These are phyloP conservation scores for Starmerella powellii DNA, from an alignment of 805 yeast species.

Conservation along the genomic window DNA sequence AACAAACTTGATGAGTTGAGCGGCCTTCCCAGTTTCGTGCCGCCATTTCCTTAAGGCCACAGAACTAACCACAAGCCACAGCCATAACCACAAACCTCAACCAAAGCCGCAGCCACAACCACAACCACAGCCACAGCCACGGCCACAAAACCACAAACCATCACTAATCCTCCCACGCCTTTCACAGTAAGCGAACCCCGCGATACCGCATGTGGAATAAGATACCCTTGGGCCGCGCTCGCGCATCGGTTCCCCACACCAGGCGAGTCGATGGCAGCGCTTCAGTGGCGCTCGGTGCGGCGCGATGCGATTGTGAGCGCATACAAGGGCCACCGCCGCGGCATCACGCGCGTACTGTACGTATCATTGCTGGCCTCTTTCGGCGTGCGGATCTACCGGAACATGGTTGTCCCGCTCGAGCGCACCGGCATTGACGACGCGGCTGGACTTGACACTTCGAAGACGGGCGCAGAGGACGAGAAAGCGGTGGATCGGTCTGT, in stretches of 20 bases:
- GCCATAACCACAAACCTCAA: too few species aligned
- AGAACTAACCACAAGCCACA: too few species aligned
- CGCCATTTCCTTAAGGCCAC: too few species aligned
- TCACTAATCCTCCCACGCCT: too few species aligned
- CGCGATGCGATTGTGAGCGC: background rate
- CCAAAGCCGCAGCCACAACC: too few species aligned
- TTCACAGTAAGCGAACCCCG: too few species aligned
- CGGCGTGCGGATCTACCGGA: constrained; percentile 12
- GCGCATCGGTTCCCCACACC: background rate
- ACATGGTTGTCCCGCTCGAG: background rate
- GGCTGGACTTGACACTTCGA: background rate
- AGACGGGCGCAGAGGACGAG: constrained; percentile 20
- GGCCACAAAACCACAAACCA: too few species aligned
- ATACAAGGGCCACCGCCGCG: constrained; percentile 18
- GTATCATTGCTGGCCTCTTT: constrained; percentile 12
- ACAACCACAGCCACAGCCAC: too few species aligned
- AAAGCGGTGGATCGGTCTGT: background rate
- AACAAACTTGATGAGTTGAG: too few species aligned
- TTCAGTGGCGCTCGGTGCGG: background rate
- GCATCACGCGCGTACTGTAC: constrained; percentile 19
- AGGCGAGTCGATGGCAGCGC: background rate
- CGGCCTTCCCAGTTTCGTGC: too few species aligned
- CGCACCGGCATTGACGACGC: background rate
- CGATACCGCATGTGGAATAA: too few species aligned
- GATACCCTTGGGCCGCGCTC: too few species aligned